Base-by-base conservation (phyloP, 2,329 filamentous ascomycete species). In the Salinomyces thailandicus region DNA sequence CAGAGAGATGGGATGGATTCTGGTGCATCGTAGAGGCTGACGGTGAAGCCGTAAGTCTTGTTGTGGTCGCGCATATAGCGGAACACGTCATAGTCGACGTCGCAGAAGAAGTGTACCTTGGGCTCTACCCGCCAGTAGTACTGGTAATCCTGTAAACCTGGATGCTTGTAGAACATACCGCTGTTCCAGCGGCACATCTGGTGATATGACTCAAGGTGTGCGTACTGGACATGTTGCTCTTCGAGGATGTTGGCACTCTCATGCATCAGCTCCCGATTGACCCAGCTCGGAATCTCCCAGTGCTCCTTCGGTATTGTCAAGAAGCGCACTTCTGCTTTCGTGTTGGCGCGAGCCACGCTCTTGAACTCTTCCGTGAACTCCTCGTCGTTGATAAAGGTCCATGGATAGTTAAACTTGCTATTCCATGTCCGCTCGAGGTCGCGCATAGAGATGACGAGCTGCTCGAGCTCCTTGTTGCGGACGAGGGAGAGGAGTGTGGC, bases 141-240 rank as follows among this genome's bases (percentile, higher is more conserved):
- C 49, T 85, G 83, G 46, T 74, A 77, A 52, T 91, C 64, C 47
- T 77, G 69, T 38, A 98, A 74, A 0, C 86, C 87, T 0, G 86
- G 85, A 62, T 98, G 91, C 57, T 91, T 86, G 70, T 94, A 95
- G 71, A 98, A 98, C 62, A 96, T 72, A 55, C 91, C 91, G 55
- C 84, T 93, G 67, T 98, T 98, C 91, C 91, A 98, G 38, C 91
- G 79, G 59, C 91, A 98, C 91, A 98, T 98, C 59, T 96, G 83
- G 63, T 96, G 89, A 65, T 98, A 98, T 33, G 86, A 94, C 36
- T 84, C 64, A 70, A 83, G 84, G 50, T 78, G 73, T 53, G 84
- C 85, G 60, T 98, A 98, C 59, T 96, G 89, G 29, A 98, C 85
- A 7, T 81, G 73, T 53, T 89, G 75, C 57, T 91, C 82, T 54